Conservation (phyloP, 495 filamentous ascomycete species). For the Monascus purpureus region DNA sequence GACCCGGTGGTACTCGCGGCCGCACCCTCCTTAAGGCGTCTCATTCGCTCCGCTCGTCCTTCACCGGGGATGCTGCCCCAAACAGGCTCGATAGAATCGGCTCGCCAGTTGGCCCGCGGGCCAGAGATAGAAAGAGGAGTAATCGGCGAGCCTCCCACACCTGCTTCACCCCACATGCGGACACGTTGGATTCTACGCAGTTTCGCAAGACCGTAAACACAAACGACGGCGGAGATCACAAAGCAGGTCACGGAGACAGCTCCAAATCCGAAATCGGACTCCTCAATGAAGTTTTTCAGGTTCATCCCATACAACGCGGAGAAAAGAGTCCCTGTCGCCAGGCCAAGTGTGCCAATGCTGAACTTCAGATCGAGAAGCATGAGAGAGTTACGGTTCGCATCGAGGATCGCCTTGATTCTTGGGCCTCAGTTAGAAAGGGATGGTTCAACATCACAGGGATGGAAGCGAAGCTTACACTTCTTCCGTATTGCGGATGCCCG, state of each 20-base stretch:
- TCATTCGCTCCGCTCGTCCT: constrained; percentile 27
- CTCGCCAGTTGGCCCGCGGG: constrained; percentile 29
- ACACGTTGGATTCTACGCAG: constrained; percentile 79
- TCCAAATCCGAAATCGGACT: constrained; percentile 78
- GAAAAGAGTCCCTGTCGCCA: constrained; percentile 85
- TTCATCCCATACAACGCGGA: constrained; percentile 99
- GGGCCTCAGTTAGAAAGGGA: constrained; percentile 5
- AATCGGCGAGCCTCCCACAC: constrained; percentile 20
- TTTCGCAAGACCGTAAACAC: constrained; percentile 64
- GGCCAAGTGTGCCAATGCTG: constrained; percentile 81
- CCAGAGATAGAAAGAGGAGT: constrained; percentile 8
- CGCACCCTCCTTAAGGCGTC: constrained; percentile 24
- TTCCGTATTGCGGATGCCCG: constrained; percentile 94
- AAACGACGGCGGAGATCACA: constrained; percentile 60
- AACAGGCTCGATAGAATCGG: constrained; percentile 32
- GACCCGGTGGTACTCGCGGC: constrained; percentile 5
- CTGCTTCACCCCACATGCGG: constrained; percentile 60
- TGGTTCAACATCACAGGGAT: neutral
- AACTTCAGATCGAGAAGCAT: constrained; percentile 98
- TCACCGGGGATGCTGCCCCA: constrained; percentile 33
- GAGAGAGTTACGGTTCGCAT: constrained; percentile 92
- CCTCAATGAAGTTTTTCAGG: constrained; percentile 95
- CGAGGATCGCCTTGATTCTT: constrained; percentile 93
- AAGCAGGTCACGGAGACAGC: constrained; percentile 57
- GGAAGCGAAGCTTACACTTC: constrained; percentile 64